phyloP scores from a whole-genome alignment of 176 grass and related monocot genomes.

The Oryza meyeriana region DNA sequence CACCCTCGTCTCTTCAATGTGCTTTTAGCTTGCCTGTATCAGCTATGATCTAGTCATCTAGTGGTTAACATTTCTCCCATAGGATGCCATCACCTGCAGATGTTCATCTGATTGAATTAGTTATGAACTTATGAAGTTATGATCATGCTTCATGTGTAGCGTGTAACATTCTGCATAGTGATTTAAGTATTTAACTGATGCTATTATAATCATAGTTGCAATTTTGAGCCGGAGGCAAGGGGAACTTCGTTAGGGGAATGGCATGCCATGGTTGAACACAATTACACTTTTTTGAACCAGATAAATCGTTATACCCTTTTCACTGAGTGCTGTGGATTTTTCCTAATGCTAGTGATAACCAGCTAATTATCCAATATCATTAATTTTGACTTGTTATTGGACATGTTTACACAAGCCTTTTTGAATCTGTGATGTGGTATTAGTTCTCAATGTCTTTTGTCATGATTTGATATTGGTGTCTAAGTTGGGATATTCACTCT shows the following conservation, averaged over 20 bases:
- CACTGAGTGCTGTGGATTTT: not conserved
- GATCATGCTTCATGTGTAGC: not conserved
- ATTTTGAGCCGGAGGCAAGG: not conserved
- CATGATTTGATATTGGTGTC: not conserved
- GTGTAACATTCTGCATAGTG: not conserved
- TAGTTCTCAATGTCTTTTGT: not conserved
- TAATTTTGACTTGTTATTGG: too few species aligned
- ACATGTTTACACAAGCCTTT: not conserved
- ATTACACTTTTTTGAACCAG: slow-evolving; percentile 19
- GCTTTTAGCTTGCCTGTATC: not conserved
- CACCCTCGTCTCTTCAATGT: not conserved
- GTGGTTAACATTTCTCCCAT: not conserved
- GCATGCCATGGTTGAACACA: slow-evolving; percentile 19
- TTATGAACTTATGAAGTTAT: not conserved
- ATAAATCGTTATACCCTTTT: slow-evolving; percentile 18
- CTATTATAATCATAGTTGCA: slow-evolving; percentile 22
- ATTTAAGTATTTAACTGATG: slow-evolving; percentile 21
- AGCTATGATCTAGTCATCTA: not conserved
- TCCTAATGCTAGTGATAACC: not conserved
- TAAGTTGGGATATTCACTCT: not conserved
- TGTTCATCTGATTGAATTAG: not conserved
- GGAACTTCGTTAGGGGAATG: slow-evolving; percentile 31
- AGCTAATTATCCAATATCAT: not conserved
- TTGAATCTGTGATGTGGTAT: not conserved
- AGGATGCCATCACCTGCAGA: not conserved